Base-by-base conservation (phyloP, 345 rosid genomes). In the Eucalyptus curtisii region DNA sequence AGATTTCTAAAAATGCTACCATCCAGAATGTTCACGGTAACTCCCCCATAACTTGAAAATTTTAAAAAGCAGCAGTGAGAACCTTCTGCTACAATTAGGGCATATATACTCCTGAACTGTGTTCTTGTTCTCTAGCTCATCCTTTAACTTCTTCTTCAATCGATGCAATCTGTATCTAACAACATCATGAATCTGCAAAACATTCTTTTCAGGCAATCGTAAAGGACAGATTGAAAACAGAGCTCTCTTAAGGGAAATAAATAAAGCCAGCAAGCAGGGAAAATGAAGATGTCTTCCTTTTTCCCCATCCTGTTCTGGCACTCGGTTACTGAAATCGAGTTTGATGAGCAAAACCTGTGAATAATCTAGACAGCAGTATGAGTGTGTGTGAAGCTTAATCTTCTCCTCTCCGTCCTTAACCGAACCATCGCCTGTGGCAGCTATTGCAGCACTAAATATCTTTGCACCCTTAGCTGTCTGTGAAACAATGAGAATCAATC, bases 311-410 rank as follows among this genome's bases (percentile, higher is more conserved):
- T 40, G 22, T 33, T 45, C 31, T 86, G 45, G 87, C 66, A 27
- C 30, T 33, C 3, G 40, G 30, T 86, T 57, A 86, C 30, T 49
- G 57, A 37, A 49, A 31, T 79, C 53, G 19, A 87, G 45, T 25
- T 81, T 44, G 24, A 47, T n/a, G 49, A 87, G 61, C 87, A 88
- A 55, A 82, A 96, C 99, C 95, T 96, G 98, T 71, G 95, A 91
- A 94, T 98, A 98, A 91, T 98, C 97, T 49, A 97, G 93, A 92
- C 99, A 96, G 90, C 98, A 97, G 89, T 98, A 98, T 13, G 98
- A 95, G 88, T 96, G 98, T 12, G 98, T 95, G 88, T 97, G 98
- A 88, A 94, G 87, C 94, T 98, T 98, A 90, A 94, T 90, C 93
- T 96, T 97, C 89, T 96, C 99, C 24, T 95, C 99, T 81, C 96